Conservation (phyloP, 2,329 filamentous ascomycete species). For the Fusarium sp. region DNA sequence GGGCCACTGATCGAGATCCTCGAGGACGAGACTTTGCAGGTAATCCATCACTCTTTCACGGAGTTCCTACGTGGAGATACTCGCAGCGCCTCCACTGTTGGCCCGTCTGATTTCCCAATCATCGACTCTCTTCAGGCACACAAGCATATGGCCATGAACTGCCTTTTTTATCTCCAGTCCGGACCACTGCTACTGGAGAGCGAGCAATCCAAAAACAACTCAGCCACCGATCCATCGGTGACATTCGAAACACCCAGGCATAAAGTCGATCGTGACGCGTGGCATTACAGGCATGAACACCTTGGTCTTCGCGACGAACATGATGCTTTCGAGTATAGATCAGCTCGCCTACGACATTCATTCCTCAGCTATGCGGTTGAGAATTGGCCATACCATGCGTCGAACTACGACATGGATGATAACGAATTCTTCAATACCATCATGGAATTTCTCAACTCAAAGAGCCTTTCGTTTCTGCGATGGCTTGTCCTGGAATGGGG, state of each 20-base stretch:
- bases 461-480: conserved; percentile 9
- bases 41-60: conserved; percentile 59
- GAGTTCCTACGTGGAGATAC: conserved; percentile 51
- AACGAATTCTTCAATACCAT: conserved; percentile 10
- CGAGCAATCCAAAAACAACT: not conserved
- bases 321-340: conserved; percentile 16
- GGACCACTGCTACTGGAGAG: conserved; percentile 18
- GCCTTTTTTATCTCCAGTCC: conserved; percentile 28
- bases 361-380: conserved; percentile 34
- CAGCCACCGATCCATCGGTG: not conserved
- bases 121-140: conserved; percentile 29
- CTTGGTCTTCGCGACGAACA: not conserved
- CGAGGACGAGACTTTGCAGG: conserved; percentile 53
- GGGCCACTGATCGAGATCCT: conserved; percentile 54
- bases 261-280: not conserved
- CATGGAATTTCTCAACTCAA: not conserved
- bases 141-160: conserved; percentile 25
- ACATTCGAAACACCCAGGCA: conserved; percentile 1
- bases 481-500: conserved; percentile 33
- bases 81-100: not conserved
- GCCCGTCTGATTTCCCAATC: conserved; percentile 15
- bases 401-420: conserved; percentile 28
- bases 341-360: conserved; percentile 28
- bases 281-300: not conserved
- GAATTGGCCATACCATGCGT: conserved; percentile 37